Conservation (phyloP, 805 yeast genomes). For the Ogataea nakhonphanomensis region DNA sequence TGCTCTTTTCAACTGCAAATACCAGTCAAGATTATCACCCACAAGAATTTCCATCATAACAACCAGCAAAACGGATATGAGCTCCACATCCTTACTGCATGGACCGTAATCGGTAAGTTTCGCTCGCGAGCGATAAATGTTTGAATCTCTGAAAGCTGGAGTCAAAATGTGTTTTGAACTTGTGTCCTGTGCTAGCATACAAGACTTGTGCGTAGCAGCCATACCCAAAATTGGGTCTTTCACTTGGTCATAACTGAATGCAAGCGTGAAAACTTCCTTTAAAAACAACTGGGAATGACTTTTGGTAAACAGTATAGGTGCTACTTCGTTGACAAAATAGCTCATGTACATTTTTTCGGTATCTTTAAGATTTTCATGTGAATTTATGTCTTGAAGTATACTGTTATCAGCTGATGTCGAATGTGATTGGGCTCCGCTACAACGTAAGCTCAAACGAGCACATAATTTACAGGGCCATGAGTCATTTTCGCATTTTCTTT, state of each 20-base stretch:
- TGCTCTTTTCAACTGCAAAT: slow-evolving; percentile 25
- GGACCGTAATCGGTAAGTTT: slow-evolving; percentile 9
- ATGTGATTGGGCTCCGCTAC: slow-evolving; percentile 10
- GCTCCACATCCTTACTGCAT: slow-evolving; percentile 14
- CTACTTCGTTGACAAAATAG: slow-evolving; percentile 28
- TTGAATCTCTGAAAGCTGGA: slow-evolving; percentile 15
- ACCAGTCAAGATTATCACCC: slow-evolving; percentile 30
- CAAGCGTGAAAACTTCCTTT: slow-evolving; percentile 25
- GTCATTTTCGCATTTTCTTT: slow-evolving; percentile 28
- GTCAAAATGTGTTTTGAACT: slow-evolving; percentile 3
- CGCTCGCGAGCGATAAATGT: slow-evolving; percentile 16
- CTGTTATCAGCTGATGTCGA: not conserved
- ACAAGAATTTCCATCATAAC: slow-evolving; percentile 29
- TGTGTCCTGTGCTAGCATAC: slow-evolving; percentile 2
- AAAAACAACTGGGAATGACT: slow-evolving; percentile 26
- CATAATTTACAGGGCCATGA: slow-evolving; percentile 27
- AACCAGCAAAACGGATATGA: slow-evolving; percentile 23
- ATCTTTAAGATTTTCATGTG: slow-evolving; percentile 7
- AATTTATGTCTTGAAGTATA: slow-evolving; percentile 4
- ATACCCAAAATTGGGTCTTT: slow-evolving; percentile 29
- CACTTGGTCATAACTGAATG: slow-evolving; percentile 17
- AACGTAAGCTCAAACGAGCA: slow-evolving; percentile 7
- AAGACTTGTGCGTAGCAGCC: slow-evolving; percentile 27
- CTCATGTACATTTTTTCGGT: slow-evolving; percentile 24
- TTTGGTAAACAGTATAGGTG: slow-evolving; percentile 26